Base-by-base conservation (phyloP, 2,329 filamentous ascomycete species). In the Cytospora mali region DNA sequence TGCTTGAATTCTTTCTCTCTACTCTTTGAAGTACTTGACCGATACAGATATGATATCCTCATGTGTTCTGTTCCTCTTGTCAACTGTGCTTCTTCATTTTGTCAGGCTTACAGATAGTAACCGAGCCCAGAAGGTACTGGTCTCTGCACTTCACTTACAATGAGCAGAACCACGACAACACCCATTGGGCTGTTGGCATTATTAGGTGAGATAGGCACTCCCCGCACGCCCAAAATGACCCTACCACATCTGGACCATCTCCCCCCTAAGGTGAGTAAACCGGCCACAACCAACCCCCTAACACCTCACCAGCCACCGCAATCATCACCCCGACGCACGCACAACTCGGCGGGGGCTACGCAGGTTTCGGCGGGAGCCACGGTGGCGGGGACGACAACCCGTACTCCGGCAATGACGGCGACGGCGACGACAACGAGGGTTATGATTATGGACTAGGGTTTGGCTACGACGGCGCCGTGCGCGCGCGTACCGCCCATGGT, bases 401-500 rank as follows among this genome's bases (percentile, higher is more conserved):
- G 4, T 28, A 27, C 49, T 51, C 49, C 33, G 13, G 48, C n/a
- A 18, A 29, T 29, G 14, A 23, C 4, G 33, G 28, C 23, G 39
- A 50, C 23, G 39, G 48, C 56, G 3, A 16, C 23, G 57, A 33
- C 4, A n/a, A 16, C 31, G 7, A n/a, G 18, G 57, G 33, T 14
- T 16, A 25, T 18, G 33, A 48, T 4, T 35, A 7, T 18, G 48
- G 35, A 5, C 27, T 9, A 4, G 58, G 52, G 21, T 42, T 42
- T 39, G 53, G 46, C 55, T 28, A 39, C 56, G 39, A 29, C n/a
- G 31, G 21, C 14, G 55, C 52, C 16, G 27, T 3, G 28, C 31
- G 29, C 18, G 33, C 51, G 48, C 60, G 60, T 10, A n/a, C 28
- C 31, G 33, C 49, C 56, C 69, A 70, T 28, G 68, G 66, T 0